These are phyloP conservation scores for Pilatotrama ljubarskyi DNA, from an alignment of 768 basidiomycete species.

Conservation along the genomic window DNA sequence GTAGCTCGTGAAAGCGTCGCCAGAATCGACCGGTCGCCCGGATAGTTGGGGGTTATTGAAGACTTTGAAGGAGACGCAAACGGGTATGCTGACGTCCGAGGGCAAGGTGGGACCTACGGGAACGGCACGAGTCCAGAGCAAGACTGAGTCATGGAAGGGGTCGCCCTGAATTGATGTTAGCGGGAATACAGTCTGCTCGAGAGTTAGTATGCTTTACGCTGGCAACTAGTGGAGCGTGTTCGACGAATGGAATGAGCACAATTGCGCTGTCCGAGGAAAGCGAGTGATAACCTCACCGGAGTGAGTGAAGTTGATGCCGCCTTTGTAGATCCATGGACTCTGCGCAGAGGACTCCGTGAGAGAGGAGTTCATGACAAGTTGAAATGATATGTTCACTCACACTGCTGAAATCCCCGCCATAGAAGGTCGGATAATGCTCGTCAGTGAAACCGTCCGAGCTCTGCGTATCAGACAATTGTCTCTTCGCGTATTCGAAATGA, in stretches of 20 bases:
- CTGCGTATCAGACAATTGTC: conserved; percentile 35
- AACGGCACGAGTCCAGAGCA: conserved; percentile 59
- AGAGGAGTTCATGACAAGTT: background rate
- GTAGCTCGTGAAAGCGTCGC: conserved; percentile 53
- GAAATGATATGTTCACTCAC: conserved; percentile 29
- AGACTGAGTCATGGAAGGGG: conserved; percentile 52
- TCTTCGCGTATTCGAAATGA: conserved; percentile 23
- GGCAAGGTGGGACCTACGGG: conserved; percentile 36
- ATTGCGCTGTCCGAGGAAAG: background rate
- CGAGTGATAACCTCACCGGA: conserved; percentile 33
- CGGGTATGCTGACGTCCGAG: conserved; percentile 48
- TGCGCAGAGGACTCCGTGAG: conserved; percentile 14
- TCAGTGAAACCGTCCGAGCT: conserved; percentile 43
- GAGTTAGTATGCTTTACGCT: conserved; percentile 38
- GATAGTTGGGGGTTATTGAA: conserved; percentile 38
- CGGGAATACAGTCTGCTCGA: background rate
- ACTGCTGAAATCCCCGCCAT: conserved; percentile 49
- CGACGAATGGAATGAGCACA: background rate
- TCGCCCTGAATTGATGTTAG: conserved; percentile 42
- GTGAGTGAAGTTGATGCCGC: conserved; percentile 53
- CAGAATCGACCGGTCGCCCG: conserved; percentile 40
- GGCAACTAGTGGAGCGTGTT: conserved; percentile 37
- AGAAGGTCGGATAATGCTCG: conserved; percentile 51
- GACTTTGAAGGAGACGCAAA: conserved; percentile 51
- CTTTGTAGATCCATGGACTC: conserved; percentile 49